Percentiles rank a stretch among this genome's conserved stretches.
Conservation (phyloP, 768 basidiomycete species). For the Podaxis mareebaensis region DNA sequence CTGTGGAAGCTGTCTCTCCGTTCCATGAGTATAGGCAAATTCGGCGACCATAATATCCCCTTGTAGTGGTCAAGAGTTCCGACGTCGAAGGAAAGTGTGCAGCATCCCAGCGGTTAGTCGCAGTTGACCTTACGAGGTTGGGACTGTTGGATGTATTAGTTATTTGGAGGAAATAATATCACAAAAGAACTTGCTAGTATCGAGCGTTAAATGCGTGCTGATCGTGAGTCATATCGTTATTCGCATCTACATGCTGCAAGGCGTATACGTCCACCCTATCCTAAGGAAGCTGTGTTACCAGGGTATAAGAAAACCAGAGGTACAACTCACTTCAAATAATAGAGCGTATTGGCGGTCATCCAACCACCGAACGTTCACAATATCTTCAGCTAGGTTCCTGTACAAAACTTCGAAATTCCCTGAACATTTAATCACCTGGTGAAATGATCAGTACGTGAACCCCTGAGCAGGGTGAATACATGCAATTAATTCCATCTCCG, state of each 20-base stretch:
- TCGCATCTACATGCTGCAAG: constrained; percentile 34
- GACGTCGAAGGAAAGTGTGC: constrained; percentile 17
- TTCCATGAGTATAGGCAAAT: constrained; percentile 11
- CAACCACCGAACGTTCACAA: constrained; percentile 39
- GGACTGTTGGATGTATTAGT: constrained; percentile 7
- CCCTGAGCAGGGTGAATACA: constrained; percentile 17
- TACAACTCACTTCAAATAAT: constrained; percentile 36
- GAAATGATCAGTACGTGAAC: not conserved
- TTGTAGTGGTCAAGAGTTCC: constrained; percentile 8
- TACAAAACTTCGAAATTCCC: constrained; percentile 32
- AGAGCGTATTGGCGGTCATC: constrained; percentile 39
- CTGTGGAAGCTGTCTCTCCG: not conserved
- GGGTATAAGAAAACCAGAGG: not conserved
- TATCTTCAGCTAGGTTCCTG: constrained; percentile 22
- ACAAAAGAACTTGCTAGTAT: constrained; percentile 6
- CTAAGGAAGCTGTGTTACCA: constrained; percentile 26
- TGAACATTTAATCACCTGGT: constrained; percentile 41
- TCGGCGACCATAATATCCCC: constrained; percentile 29
- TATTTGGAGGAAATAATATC: not conserved
- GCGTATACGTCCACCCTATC: constrained; percentile 39
- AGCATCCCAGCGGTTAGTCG: constrained; percentile 12
- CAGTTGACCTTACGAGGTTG: constrained; percentile 6
- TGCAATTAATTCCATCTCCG: constrained; percentile 41
- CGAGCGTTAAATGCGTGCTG: constrained; percentile 1
- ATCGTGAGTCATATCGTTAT: constrained; percentile 30